Conservation (phyloP, 1,284 basidiomycete genomes). For the Boletus smithii region DNA sequence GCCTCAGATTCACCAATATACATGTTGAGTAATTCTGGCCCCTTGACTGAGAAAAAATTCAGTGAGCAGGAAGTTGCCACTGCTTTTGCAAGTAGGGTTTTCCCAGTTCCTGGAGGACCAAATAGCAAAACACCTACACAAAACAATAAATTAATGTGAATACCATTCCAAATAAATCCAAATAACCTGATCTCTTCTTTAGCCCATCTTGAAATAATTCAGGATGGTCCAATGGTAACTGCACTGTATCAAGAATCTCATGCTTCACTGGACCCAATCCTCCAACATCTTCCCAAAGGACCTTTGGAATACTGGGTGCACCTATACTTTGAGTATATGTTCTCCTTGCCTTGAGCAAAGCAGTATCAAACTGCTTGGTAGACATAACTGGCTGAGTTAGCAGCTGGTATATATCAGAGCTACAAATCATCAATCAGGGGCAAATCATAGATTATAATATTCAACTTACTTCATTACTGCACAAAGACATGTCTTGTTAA, state of each 20-base stretch:
- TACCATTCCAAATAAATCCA: background rate
- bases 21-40: slow-evolving; percentile 95
- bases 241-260: slow-evolving; percentile 96
- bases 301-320: slow-evolving; percentile 93
- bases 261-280: slow-evolving; percentile 86
- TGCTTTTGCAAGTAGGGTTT: slow-evolving; percentile 90
- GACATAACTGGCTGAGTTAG: slow-evolving; percentile 14
- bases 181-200: slow-evolving; percentile 88
- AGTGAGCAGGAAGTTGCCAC: slow-evolving; percentile 91
- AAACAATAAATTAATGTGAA: background rate
- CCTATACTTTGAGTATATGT: slow-evolving; percentile 92
- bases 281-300: slow-evolving; percentile 98
- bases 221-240: slow-evolving; percentile 91
- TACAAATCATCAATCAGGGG: background rate
- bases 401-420: slow-evolving; percentile 4
- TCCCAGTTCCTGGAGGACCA: slow-evolving; percentile 95
- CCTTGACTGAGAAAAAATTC: slow-evolving; percentile 96
- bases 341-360: slow-evolving; percentile 73
- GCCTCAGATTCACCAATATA: slow-evolving; percentile 99
- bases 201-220: slow-evolving; percentile 91
- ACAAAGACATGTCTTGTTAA: slow-evolving; percentile 58
- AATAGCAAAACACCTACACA: slow-evolving; percentile 79
- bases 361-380: slow-evolving; percentile 68
- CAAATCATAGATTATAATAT: background rate
- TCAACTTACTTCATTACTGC: slow-evolving; percentile 51